A percentile compares a stretch with the other conserved stretches of the same genome.
These are phyloP conservation scores for Ploettnerulaceae sp. DNA, from an alignment of 2,329 filamentous ascomycete species.

Conservation along the genomic window DNA sequence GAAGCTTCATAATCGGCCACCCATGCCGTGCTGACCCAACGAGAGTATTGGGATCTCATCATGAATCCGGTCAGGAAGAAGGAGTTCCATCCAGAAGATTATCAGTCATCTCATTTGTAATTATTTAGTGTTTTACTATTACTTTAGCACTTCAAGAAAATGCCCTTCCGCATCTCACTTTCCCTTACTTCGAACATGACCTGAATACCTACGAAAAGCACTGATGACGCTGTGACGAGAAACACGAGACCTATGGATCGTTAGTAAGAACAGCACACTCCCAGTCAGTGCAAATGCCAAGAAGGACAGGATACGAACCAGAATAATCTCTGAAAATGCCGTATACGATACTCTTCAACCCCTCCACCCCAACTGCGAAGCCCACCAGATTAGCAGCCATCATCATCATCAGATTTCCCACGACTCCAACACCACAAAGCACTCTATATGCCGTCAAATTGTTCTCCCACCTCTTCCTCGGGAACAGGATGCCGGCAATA, in stretches of 20 bases:
- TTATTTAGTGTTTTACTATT: no score
- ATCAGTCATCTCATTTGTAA: no score
- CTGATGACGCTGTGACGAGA: constrained; percentile 63
- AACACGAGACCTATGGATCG: constrained; percentile 59
- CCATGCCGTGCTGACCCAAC: no score
- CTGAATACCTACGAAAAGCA: constrained; percentile 79
- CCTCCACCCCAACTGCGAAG: constrained; percentile 88
- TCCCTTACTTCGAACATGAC: constrained; percentile 96
- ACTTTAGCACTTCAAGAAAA: constrained; percentile 72
- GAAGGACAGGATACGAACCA: constrained; percentile 41
- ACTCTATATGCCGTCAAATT: constrained; percentile 70
- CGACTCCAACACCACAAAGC: constrained; percentile 73
- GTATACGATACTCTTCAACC: constrained; percentile 68
- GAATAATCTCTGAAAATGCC: constrained; percentile 73
- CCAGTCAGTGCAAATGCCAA: background rate
- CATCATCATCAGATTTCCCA: constrained; percentile 88
- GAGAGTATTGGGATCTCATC: no score
- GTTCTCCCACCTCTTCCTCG: constrained; percentile 60
- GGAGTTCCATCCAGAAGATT: no score
- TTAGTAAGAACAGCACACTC: constrained; percentile 24
- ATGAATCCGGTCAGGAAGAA: no score
- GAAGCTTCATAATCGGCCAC: no score
- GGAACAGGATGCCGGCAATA: constrained; percentile 66
- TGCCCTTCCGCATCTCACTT: constrained; percentile 74
- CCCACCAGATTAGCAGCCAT: constrained; percentile 92